A percentile compares a stretch with the other conserved stretches of the same genome.
These are phyloP conservation scores for Euphorbia peplus DNA, from an alignment of 345 rosid species.

Conservation along the genomic window DNA sequence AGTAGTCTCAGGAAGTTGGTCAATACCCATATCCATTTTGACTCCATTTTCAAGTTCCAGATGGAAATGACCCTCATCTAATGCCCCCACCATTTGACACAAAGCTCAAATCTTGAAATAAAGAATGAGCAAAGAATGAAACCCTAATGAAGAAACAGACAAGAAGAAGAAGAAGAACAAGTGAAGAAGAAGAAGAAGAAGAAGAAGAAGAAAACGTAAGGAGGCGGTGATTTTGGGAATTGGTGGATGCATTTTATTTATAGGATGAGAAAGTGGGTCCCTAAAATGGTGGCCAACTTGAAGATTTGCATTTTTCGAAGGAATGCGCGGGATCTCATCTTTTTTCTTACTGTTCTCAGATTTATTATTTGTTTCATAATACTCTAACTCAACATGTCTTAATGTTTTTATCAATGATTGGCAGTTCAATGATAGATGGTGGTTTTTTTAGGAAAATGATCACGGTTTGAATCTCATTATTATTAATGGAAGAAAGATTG, in stretches of 20 bases:
- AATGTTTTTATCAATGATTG: no score
- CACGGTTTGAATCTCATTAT: no score
- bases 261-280: neutral
- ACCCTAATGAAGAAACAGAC: no score
- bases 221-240: constrained; percentile 40
- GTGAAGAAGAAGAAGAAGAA: no score
- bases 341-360: neutral
- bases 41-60: constrained; percentile 56
- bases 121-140: no score
- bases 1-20: constrained; percentile 61
- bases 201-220: constrained; percentile 23
- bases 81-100: constrained; percentile 71
- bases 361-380: no score
- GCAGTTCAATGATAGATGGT: no score
- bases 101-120: constrained; percentile 23
- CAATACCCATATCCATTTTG: constrained; percentile 44
- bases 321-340: neutral
- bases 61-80: constrained; percentile 61
- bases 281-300: neutral
- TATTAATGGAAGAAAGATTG: no score
- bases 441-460: no score
- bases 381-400: no score
- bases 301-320: neutral
- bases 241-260: constrained; percentile 34
- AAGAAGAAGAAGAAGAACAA: no score